Percentiles rank a stretch among this genome's conserved stretches.
Evolutionary conservation across 2,329 filamentous ascomycete genomes (phyloP).

Genomic region (Ascochyta koolunga): DNA sequence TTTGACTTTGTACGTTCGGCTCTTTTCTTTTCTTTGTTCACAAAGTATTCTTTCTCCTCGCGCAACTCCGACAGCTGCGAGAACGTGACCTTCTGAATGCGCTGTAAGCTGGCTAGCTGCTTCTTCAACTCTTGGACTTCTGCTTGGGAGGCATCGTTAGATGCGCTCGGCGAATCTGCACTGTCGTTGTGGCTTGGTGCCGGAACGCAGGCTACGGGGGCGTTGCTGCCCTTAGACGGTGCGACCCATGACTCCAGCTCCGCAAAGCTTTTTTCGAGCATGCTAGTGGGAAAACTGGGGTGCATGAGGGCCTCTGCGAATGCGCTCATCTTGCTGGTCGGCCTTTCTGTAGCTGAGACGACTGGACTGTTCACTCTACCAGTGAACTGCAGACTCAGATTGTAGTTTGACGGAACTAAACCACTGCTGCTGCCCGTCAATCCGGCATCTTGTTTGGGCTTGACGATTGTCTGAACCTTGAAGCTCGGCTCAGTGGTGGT

Average conservation of each 20-base stretch:
- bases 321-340: conserved; percentile 21
- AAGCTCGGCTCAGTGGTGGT: conserved; percentile 49
- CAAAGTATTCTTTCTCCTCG: conserved; percentile 49
- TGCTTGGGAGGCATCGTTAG: conserved; percentile 22
- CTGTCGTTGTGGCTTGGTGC: conserved; percentile 23
- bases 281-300: conserved; percentile 50
- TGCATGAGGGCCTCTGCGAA: conserved; percentile 53
- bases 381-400: conserved; percentile 68
- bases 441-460: conserved; percentile 74
- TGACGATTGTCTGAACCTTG: conserved; percentile 69
- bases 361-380: conserved; percentile 31
- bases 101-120: conserved; percentile 52
- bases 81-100: conserved; percentile 54
- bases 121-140: conserved; percentile 46
- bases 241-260: conserved; percentile 41
- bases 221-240: conserved; percentile 22
- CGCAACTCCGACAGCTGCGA: conserved; percentile 52
- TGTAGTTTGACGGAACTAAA: conserved; percentile 63
- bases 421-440: conserved; percentile 40
- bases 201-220: conserved; percentile 43
- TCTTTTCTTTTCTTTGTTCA: conserved; percentile 40
- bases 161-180: conserved; percentile 1
- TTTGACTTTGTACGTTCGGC: conserved; percentile 30
- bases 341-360: conserved; percentile 39
- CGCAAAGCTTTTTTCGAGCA: conserved; percentile 47